These are phyloP conservation scores for Hirsutella minnesotensis DNA, from an alignment of 2,329 filamentous ascomycete genomes.

Conservation along the genomic window DNA sequence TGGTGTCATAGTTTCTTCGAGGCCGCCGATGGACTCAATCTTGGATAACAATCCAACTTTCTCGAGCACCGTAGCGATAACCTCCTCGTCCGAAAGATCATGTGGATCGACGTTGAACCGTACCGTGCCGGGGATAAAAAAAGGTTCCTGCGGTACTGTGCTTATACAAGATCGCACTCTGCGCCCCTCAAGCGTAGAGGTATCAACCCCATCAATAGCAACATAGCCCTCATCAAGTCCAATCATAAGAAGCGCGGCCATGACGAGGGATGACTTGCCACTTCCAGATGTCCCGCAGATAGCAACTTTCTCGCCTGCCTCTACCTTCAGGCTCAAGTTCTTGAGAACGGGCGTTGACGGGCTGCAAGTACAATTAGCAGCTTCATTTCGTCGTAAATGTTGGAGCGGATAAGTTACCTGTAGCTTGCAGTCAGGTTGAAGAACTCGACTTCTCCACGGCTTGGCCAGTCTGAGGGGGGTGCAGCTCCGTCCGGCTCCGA, in stretches of 20 bases:
- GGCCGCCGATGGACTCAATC: conserved; percentile 24
- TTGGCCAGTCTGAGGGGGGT: conserved; percentile 17
- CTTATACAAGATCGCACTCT: conserved; percentile 20
- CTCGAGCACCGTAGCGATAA: conserved; percentile 28
- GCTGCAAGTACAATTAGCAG: not conserved
- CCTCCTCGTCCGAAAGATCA: conserved; percentile 21
- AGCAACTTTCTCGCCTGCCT: conserved; percentile 23
- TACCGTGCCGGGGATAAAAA: conserved; percentile 35
- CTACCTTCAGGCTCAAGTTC: conserved; percentile 15
- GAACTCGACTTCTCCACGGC: conserved; percentile 16
- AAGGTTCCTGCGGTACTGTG: conserved; percentile 37
- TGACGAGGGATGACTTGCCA: conserved; percentile 23
- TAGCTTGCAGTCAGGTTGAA: conserved; percentile 16
- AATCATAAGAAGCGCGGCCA: conserved; percentile 33
- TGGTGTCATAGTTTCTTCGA: conserved; percentile 20
- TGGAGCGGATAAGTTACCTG: not conserved
- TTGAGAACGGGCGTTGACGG: conserved; percentile 11
- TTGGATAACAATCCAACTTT: conserved; percentile 30
- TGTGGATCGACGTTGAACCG: conserved; percentile 37
- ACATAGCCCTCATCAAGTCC: conserved; percentile 29
- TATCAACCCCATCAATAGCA: conserved; percentile 30
- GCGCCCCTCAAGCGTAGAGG: conserved; percentile 9
- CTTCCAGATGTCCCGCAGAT: conserved; percentile 33
- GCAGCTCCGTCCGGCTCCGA: conserved; percentile 4
- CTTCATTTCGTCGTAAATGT: no score